Evolutionary conservation across 805 yeast species (phyloP).

Genomic region (Ogataea chonburiensis): DNA sequence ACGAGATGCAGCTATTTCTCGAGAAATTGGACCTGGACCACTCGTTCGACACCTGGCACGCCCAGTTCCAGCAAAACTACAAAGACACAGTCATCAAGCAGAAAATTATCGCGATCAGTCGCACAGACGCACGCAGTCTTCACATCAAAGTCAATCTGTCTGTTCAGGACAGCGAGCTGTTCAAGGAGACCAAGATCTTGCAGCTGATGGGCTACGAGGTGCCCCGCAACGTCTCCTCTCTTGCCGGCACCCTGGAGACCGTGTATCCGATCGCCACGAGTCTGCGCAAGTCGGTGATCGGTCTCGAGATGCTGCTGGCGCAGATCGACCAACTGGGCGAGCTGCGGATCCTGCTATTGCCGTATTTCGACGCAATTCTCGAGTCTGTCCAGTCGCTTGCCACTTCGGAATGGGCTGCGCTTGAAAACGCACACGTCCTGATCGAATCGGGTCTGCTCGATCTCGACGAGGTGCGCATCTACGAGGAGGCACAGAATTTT

Average conservation of each 20-base stretch:
- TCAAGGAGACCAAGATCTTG: conserved; percentile 55
- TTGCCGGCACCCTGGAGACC: conserved; percentile 48
- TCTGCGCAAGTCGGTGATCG: conserved; percentile 49
- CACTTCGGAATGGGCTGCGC: conserved; percentile 51
- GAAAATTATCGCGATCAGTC: conserved; percentile 38
- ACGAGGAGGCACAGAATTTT: conserved; percentile 32
- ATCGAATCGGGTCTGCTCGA: conserved; percentile 29
- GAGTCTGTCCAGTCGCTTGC: conserved; percentile 35
- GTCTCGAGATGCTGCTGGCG: conserved; percentile 31
- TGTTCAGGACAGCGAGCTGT: conserved; percentile 38
- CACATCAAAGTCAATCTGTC: conserved; percentile 54
- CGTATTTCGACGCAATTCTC: conserved; percentile 30
- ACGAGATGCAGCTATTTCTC: conserved; percentile 47
- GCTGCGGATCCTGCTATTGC: conserved; percentile 40
- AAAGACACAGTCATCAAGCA: conserved; percentile 17
- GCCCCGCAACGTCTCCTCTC: conserved; percentile 50
- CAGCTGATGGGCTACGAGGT: conserved; percentile 50
- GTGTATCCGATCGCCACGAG: conserved; percentile 58
- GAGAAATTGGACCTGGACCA: conserved; percentile 44
- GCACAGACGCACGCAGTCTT: conserved; percentile 17
- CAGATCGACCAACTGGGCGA: conserved; percentile 35
- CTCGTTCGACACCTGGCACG: conserved; percentile 51
- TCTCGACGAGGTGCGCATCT: conserved; percentile 31
- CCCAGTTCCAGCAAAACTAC: conserved; percentile 7
- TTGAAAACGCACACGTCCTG: conserved; percentile 50